These are phyloP conservation scores for Noccaea bulbosa DNA, from an alignment of 345 rosid species.

Conservation along the genomic window DNA sequence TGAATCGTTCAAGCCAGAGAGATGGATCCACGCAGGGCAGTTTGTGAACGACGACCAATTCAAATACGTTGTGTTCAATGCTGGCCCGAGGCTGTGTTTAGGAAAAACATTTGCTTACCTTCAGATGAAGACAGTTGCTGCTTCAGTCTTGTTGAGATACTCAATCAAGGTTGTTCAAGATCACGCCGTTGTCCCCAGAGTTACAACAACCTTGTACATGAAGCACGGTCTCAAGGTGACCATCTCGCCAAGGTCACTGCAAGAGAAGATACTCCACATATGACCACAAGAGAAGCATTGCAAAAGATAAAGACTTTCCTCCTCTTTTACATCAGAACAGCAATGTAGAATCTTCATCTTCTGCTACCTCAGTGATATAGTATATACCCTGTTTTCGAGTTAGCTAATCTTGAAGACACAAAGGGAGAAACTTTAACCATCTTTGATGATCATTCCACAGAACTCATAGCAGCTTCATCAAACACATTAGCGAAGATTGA, in stretches of 20 bases:
- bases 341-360: constrained; percentile 17
- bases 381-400: background rate
- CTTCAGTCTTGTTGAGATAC: constrained; percentile 41
- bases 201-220: constrained; percentile 42
- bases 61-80: constrained; percentile 54
- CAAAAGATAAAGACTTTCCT: constrained; percentile 20
- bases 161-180: constrained; percentile 39
- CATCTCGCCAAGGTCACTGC: constrained; percentile 24
- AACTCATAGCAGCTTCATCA: too few relatives aligned
- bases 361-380: constrained; percentile 1
- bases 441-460: too few relatives aligned
- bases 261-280: constrained; percentile 6
- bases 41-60: constrained; percentile 42
- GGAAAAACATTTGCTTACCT: constrained; percentile 52
- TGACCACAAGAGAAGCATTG: background rate
- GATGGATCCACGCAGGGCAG: constrained; percentile 48
- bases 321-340: background rate
- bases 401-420: background rate
- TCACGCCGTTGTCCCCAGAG: constrained; percentile 41
- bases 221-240: constrained; percentile 40
- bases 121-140: constrained; percentile 51
- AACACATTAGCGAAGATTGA: too few relatives aligned
- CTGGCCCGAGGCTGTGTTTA: constrained; percentile 50
- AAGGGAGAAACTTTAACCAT: too few relatives aligned
- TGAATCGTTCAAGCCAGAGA: constrained; percentile 58